phyloP scores from a whole-genome alignment of 2,329 filamentous ascomycete species.

The Ophiocordyceps robertsii region DNA sequence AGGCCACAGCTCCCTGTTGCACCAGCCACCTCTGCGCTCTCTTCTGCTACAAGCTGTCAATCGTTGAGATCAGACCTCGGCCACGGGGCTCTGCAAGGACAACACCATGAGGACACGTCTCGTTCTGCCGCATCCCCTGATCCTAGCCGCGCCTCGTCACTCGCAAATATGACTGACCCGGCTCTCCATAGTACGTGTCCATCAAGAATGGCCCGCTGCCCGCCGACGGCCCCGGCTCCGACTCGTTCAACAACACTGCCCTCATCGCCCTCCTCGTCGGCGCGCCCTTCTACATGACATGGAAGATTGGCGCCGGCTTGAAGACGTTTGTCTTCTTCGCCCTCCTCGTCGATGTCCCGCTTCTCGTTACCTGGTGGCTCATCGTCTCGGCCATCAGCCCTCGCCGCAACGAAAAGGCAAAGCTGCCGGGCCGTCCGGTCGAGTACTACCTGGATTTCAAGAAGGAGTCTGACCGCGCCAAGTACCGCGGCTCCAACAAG shows the following conservation, averaged over 20 bases:
- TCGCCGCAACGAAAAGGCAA: constrained; percentile 85
- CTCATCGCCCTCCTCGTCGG: constrained; percentile 57
- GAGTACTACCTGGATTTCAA: constrained; percentile 87
- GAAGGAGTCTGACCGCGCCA: constrained; percentile 42
- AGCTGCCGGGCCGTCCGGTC: constrained; percentile 70
- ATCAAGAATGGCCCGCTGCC: constrained; percentile 94
- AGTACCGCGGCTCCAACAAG: constrained; percentile 66
- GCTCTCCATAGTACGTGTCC: constrained; percentile 29
- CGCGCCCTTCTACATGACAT: constrained; percentile 69
- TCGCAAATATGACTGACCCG: not conserved
- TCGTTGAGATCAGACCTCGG: too few relatives aligned
- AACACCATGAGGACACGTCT: not conserved
- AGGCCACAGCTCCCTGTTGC: constrained; percentile 13
- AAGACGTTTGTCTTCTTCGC: constrained; percentile 82
- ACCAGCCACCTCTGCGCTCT: not conserved
- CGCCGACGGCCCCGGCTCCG: constrained; percentile 71
- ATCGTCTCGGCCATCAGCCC: constrained; percentile 68
- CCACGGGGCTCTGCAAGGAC: too few relatives aligned
- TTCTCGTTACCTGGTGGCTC: constrained; percentile 74
- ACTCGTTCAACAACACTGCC: constrained; percentile 74
- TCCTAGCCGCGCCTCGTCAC: not conserved
- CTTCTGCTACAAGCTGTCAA: too few relatives aligned
- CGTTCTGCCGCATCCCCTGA: not conserved
- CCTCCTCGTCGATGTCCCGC: constrained; percentile 63
- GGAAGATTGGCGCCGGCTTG: constrained; percentile 76